Evolutionary conservation across 1,139 yeast species (phyloP).

Genomic region (Yamadazyma trypodendri): DNA sequence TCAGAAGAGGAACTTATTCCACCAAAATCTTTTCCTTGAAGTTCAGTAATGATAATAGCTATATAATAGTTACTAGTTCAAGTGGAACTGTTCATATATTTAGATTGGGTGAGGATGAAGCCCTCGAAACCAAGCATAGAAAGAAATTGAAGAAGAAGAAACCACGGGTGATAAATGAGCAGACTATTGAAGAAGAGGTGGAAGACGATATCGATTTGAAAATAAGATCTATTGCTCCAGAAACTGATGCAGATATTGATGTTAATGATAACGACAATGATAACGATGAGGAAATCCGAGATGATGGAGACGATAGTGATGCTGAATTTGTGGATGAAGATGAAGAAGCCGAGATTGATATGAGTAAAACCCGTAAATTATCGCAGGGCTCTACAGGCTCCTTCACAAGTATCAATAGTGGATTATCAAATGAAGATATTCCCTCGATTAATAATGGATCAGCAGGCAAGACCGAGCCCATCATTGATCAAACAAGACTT

Average conservation of each 20-base stretch:
- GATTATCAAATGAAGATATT: conserved; percentile 29
- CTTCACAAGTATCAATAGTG: conserved; percentile 36
- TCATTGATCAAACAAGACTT: conserved; percentile 66
- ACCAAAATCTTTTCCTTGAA: conserved; percentile 82
- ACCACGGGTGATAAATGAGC: conserved; percentile 19
- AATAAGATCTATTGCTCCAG: conserved; percentile 15
- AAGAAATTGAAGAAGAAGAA: conserved; percentile 24
- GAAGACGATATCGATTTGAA: conserved; percentile 13
- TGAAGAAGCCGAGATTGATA: conserved; percentile 24
- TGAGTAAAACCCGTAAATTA: conserved; percentile 33
- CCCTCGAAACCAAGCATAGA: conserved; percentile 43
- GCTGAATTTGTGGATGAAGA: conserved; percentile 18
- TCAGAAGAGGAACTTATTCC: conserved; percentile 92
- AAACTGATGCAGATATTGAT: not conserved
- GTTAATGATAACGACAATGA: conserved; percentile 23
- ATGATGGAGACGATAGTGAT: conserved; percentile 32
- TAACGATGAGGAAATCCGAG: conserved; percentile 15
- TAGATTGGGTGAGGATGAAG: conserved; percentile 63
- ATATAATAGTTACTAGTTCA: conserved; percentile 82
- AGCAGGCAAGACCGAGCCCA: conserved; percentile 49
- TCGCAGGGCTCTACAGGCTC: conserved; percentile 44
- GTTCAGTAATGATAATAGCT: conserved; percentile 72
- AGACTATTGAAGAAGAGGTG: conserved; percentile 33
- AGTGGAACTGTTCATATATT: conserved; percentile 94
- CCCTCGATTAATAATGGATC: conserved; percentile 15